Conservation (phyloP, 148 eudicot species). For the Rhododendron ferrugineum region DNA sequence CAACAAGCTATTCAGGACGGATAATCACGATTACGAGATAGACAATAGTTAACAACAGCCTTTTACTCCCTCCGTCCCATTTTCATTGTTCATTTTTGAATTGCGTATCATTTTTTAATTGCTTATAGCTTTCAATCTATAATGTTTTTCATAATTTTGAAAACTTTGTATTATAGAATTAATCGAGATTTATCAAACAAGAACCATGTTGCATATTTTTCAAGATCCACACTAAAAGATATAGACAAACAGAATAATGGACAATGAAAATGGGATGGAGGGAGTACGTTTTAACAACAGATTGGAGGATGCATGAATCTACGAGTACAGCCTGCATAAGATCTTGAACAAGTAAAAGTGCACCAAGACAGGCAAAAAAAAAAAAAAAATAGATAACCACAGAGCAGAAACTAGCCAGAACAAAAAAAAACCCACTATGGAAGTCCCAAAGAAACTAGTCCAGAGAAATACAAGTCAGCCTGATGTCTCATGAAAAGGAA, state of each 20-base stretch:
- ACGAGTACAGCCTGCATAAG: not conserved
- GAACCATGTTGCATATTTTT: no score
- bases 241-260: not conserved
- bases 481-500: constrained; percentile 3
- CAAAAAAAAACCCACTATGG: not conserved
- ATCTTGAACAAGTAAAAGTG: not conserved
- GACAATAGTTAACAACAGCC: no score
- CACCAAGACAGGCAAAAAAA: not conserved
- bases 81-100: no score
- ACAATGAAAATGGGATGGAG: no score
- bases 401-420: not conserved
- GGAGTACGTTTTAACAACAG: not conserved
- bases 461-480: constrained; percentile 4
- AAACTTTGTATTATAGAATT: no score
- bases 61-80: no score
- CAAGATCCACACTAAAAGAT: no score
- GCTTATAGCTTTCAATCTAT: no score
- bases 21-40: not conserved
- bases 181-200: no score
- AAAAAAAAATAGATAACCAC: not conserved
- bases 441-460: not conserved
- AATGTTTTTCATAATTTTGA: no score
- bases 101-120: no score
- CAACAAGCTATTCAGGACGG: not conserved
- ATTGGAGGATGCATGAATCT: not conserved